Base-by-base conservation (phyloP, 352 stramenopile genomes). In the Phytophthora citricola region DNA sequence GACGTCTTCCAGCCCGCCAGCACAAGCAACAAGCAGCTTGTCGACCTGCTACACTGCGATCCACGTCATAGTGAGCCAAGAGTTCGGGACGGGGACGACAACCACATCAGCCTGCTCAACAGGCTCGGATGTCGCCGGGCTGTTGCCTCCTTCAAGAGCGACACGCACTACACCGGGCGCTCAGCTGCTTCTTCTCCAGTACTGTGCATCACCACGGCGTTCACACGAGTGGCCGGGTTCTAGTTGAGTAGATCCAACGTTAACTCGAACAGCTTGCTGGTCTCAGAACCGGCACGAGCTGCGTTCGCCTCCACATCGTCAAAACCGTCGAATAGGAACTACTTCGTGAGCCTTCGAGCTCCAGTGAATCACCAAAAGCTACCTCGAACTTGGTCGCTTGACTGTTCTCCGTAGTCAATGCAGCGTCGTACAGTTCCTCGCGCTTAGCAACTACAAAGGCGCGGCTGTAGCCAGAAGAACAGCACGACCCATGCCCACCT, bases 281-380 rank as follows among this genome's bases (percentile, higher is more conserved):
- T 1, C 17, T 20, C 17, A 20, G 17, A 20, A 20, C 17, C 17
- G 17, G 17, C 17, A 20, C 77, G 75, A 56, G 81, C 66, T 22
- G 36, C 50, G 20, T 87, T 78, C 31, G 91, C 75, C 20, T 89
- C 79, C 43, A 93, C 86, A 46, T 84, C 87, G 32, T 91, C 88
- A 63, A 93, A 97, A 36, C 90, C 89, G 74, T 83, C 97, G 66
- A 98, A 92, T 46, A 98, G 77, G 71, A 90, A 97, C 17, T 20
- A 20, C 17, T 20, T 20, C 17, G 17, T 20, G 17, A 20, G 0
- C 17, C 17, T 15, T 72, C 58, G 14, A 87, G 67, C 48, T 90
- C 78, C 10, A 83, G 69, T 8, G 27, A 47, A 3, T 76, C 60
- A 22, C 83, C 81, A 45, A 82, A 89, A 31, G 90, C 63, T 3